Base-by-base conservation (phyloP, 1,139 yeast species). In the Zygoascus sp. region DNA sequence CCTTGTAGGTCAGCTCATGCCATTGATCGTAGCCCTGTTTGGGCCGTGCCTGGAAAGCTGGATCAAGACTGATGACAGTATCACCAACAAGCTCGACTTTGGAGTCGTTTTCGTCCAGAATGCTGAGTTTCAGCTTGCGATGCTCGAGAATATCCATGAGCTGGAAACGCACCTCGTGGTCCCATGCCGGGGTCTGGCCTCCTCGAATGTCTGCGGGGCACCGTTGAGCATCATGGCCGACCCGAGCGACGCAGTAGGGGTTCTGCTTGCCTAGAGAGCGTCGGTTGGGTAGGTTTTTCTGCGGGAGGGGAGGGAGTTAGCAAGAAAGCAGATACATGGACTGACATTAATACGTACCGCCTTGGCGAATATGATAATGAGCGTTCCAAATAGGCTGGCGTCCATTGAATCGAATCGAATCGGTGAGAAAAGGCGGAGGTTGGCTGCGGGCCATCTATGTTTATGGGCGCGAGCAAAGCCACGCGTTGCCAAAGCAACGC, bases 151-250 rank as follows among this genome's bases (percentile, higher is more conserved):
- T 60, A 22, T 58, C 59, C 32, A 73, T 76, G 22, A 85, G 73
- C 40, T 82, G 84, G 64, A 85, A 88, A 55, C 92, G 72, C 42
- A 82, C 74, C 56, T 86, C 90, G 55, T 81, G 83, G 52, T 86
- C 83, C 87, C 96, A 89, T 39, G 74, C 79, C 0, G 97, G 97
- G 2, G 87, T 83, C 62, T 89, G 97, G 1, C 97, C 97, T 1
- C 95, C 97, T 55, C 97, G 68, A 53, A 77, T 76, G 50, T 83
- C 79, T 0, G 86, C 72, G 22, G 80, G 80, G 0, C 96, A 86
- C 55, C 84, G 78, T 55, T 83, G 77, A 19, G 94, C 92, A 51
- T 77, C 77, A 47, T 86, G 84, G n/a, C 90, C 95, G 2, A 89
- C 73, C 49, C 97, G 70, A 13, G 86, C 74, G 10, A 90, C 79